These are phyloP conservation scores for Patellifolia procumbens DNA, from an alignment of 179 eudicot genomes.

Conservation along the genomic window DNA sequence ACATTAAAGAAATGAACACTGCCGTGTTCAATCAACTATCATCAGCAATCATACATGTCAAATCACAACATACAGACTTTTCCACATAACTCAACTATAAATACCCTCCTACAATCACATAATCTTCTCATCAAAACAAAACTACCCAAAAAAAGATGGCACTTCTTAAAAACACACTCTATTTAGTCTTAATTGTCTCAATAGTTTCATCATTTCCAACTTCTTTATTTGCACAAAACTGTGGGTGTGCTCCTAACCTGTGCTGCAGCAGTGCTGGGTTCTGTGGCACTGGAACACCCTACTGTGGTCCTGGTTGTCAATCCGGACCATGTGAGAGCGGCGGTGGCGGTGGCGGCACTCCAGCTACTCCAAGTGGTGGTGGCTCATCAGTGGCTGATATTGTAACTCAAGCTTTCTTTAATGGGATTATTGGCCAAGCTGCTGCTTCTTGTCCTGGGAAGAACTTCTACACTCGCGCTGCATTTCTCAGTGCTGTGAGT, in stretches of 20 bases:
- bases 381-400: constrained; percentile 17
- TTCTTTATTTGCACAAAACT: constrained; percentile 32
- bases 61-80: constrained; percentile 1
- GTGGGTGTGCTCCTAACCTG: constrained; percentile 30
- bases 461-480: constrained; percentile 32
- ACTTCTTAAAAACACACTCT: constrained; percentile 9
- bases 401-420: constrained; percentile 22
- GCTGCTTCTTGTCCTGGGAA: constrained; percentile 31
- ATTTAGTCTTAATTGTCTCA: constrained; percentile 10
- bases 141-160: constrained; percentile 12
- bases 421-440: constrained; percentile 27
- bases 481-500: constrained; percentile 31
- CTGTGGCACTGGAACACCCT: constrained; percentile 22
- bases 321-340: constrained; percentile 31
- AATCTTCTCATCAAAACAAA: constrained; percentile 23
- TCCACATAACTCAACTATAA: constrained; percentile 31
- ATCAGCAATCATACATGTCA: neutral
- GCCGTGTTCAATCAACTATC: constrained; percentile 19
- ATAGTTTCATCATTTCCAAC: constrained; percentile 10
- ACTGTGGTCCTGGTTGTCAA: constrained; percentile 33
- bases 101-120: constrained; percentile 11
- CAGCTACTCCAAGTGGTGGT: constrained; percentile 9
- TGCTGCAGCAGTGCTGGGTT: constrained; percentile 36
- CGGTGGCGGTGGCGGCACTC: too few relatives aligned
- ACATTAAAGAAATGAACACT: neutral